phyloP scores from a whole-genome alignment of 805 yeast species.

The Scheffersomyces coipomensis region DNA sequence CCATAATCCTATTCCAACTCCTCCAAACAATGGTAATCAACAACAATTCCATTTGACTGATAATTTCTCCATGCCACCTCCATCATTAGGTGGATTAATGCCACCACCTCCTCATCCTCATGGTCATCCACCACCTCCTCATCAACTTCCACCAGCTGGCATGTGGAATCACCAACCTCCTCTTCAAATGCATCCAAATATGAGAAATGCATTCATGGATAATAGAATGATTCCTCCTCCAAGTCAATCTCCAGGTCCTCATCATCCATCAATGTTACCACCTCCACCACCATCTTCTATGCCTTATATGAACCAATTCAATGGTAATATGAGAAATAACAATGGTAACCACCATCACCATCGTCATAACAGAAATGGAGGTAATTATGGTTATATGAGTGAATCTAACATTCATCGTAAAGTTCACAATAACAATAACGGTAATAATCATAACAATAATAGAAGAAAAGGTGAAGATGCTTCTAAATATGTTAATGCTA shows the following conservation, averaged over 20 bases:
- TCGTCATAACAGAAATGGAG: constrained; percentile 6
- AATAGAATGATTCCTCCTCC: neutral
- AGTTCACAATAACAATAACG: constrained; percentile 25
- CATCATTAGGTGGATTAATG: neutral
- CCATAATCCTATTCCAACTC: neutral
- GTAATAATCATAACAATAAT: constrained; percentile 14
- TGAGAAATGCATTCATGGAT: constrained; percentile 1
- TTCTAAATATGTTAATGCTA: constrained; percentile 64
- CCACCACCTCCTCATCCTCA: constrained; percentile 3
- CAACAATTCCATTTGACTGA: constrained; percentile 1
- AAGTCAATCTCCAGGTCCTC: too few relatives aligned
- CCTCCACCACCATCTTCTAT: neutral
- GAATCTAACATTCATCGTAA: constrained; percentile 44
- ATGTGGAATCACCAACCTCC: constrained; percentile 18
- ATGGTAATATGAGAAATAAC: constrained; percentile 4
- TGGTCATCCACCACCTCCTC: neutral
- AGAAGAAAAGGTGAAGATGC: constrained; percentile 63
- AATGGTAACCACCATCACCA: constrained; percentile 1
- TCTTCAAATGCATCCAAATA: constrained; percentile 3
- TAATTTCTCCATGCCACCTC: neutral
- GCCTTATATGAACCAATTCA: neutral
- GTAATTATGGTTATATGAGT: constrained; percentile 8
- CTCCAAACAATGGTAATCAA: neutral
- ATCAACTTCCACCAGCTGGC: constrained; percentile 4
- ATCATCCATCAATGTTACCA: neutral